These are phyloP conservation scores for Penicillium polonicum DNA, from an alignment of 2,329 filamentous ascomycete species.

Conservation along the genomic window DNA sequence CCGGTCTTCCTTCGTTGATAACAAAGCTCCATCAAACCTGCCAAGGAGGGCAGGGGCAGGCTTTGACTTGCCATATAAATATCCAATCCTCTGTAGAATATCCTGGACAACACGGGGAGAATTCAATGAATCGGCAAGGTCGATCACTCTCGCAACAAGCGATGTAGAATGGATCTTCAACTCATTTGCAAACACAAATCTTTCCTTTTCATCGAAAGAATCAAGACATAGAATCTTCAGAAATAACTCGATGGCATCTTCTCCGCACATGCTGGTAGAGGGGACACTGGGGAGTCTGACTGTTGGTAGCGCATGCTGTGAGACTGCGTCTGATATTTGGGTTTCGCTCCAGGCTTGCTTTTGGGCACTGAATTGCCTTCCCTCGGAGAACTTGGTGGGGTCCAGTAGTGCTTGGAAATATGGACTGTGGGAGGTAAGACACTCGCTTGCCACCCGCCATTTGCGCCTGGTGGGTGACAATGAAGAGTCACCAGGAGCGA, in stretches of 20 bases:
- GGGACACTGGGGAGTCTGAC: slow-evolving; percentile 29
- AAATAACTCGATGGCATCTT: slow-evolving; percentile 37
- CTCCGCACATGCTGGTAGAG: slow-evolving; percentile 28
- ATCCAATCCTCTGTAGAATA: slow-evolving; percentile 25
- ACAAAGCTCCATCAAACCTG: slow-evolving; percentile 26
- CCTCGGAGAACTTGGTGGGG: slow-evolving; percentile 44
- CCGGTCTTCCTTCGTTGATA: slow-evolving; percentile 39
- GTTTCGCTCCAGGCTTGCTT: slow-evolving; percentile 18
- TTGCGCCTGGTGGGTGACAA: slow-evolving; percentile 14
- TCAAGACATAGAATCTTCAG: slow-evolving; percentile 32
- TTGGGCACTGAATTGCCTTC: slow-evolving; percentile 33
- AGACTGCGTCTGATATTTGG: not conserved
- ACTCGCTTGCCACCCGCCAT: slow-evolving; percentile 38
- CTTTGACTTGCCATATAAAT: slow-evolving; percentile 34
- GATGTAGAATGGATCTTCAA: slow-evolving; percentile 32
- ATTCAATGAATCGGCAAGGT: slow-evolving; percentile 38
- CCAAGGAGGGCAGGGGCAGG: slow-evolving; percentile 17
- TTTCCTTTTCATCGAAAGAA: slow-evolving; percentile 24
- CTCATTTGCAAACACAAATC: slow-evolving; percentile 23
- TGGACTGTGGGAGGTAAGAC: slow-evolving; percentile 34
- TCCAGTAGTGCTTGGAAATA: slow-evolving; percentile 45
- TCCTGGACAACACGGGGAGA: slow-evolving; percentile 29
- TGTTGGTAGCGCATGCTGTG: slow-evolving; percentile 23
- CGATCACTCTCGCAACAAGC: slow-evolving; percentile 33
- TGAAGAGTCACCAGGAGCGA: slow-evolving; percentile 2